Conservation (phyloP, 495 filamentous ascomycete genomes). For the Penicillium angulare region DNA sequence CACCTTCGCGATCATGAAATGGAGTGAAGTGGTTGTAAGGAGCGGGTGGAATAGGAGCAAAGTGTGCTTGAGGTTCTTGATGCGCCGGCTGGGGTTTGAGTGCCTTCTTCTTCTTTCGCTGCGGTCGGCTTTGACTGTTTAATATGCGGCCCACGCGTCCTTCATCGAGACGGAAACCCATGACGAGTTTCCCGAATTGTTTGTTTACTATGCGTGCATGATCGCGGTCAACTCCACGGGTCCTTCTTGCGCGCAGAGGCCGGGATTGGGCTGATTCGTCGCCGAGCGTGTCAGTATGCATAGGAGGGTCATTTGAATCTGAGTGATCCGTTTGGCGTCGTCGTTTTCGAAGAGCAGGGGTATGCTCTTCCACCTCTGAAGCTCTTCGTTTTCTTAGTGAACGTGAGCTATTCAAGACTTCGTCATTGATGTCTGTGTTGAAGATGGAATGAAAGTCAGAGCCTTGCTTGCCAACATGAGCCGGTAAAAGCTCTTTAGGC, state of each 20-base stretch:
- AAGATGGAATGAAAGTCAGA: conserved; percentile 86
- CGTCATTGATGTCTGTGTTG: conserved; percentile 70
- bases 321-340: conserved; percentile 35
- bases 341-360: conserved; percentile 45
- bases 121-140: conserved; percentile 33
- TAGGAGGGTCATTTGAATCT: conserved; percentile 15
- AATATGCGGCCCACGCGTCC: conserved; percentile 59
- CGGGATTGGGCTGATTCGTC: conserved; percentile 27
- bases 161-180: conserved; percentile 60
- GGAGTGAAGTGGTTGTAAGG: conserved; percentile 75
- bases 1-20: conserved; percentile 81
- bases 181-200: conserved; percentile 47
- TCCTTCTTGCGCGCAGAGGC: conserved; percentile 32
- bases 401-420: conserved; percentile 81
- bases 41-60: conserved; percentile 44
- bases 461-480: conserved; percentile 64
- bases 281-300: conserved; percentile 18
- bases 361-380: conserved; percentile 55
- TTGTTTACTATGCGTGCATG: conserved; percentile 34
- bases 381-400: conserved; percentile 84
- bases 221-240: conserved; percentile 35
- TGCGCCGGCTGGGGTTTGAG: conserved; percentile 32
- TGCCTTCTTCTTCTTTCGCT: conserved; percentile 34
- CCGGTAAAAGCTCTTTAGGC: conserved; percentile 72
- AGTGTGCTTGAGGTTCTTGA: conserved; percentile 43